phyloP scores from a whole-genome alignment of 495 filamentous ascomycete species.

The Xylaria sp. region DNA sequence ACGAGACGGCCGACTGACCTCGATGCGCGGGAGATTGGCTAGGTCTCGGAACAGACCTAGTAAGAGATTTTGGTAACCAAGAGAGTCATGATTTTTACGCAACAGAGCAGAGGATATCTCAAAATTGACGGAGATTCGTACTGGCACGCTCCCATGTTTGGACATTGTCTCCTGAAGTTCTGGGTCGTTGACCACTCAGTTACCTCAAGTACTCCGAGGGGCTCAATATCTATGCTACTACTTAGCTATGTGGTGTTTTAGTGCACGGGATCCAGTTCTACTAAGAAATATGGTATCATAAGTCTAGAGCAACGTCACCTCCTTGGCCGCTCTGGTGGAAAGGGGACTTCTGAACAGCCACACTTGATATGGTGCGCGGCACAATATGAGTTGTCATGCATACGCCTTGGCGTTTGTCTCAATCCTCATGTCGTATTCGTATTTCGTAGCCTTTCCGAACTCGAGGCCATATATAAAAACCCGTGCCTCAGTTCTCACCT shows the following conservation, averaged over 20 bases:
- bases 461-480: conserved; percentile 6
- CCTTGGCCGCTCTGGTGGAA: too few relatives aligned
- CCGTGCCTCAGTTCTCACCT: not conserved
- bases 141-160: not conserved
- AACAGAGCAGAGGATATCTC: not conserved
- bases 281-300: not conserved
- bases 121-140: not conserved
- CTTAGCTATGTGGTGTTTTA: not conserved
- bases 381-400: not conserved
- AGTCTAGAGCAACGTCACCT: not conserved
- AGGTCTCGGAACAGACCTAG: not conserved
- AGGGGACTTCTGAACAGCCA: not conserved
- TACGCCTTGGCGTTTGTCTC: not conserved
- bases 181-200: not conserved
- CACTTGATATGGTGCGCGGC: not conserved
- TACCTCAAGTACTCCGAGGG: not conserved
- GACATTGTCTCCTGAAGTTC: not conserved
- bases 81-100: not conserved
- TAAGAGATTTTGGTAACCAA: not conserved
- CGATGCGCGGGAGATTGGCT: not conserved
- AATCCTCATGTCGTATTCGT: not conserved
- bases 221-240: not conserved
- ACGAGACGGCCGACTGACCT: not conserved
- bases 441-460: conserved; percentile 5
- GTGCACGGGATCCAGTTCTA: not conserved